Percentiles rank a stretch among this genome's conserved stretches.
Conservation (phyloP, 2,329 filamentous ascomycete species). For the Ceratocystis diversiconidia region DNA sequence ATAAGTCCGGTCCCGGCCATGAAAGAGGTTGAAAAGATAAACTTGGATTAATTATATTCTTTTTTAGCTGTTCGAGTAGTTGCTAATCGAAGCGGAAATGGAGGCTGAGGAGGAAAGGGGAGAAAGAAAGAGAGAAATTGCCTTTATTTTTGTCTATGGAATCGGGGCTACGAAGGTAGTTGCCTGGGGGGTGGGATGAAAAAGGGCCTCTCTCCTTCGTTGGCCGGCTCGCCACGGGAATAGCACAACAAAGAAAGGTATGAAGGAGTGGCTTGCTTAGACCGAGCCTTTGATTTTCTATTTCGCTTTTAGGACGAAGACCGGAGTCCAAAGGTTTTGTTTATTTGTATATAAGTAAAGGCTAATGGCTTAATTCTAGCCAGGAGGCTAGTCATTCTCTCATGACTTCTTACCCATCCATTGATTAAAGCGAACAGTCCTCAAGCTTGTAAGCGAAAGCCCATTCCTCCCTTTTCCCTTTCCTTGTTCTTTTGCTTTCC, state of each 20-base stretch:
- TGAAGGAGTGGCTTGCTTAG: not conserved
- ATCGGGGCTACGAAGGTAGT: not conserved
- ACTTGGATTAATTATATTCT: not conserved
- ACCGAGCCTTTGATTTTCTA: not conserved
- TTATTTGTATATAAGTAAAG: not conserved
- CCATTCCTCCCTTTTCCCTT: not conserved
- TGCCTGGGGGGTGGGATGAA: not conserved
- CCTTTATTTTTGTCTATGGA: not conserved
- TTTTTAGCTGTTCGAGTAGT: not conserved
- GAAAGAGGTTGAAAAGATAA: not conserved
- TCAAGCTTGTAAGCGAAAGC: not conserved
- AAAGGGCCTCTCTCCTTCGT: not conserved
- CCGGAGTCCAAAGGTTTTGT: not conserved
- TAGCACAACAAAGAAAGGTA: not conserved
- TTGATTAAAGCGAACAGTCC: not conserved
- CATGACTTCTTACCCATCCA: not conserved
- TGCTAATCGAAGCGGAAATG: not conserved
- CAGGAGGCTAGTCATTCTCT: not conserved
- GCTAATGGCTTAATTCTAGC: not conserved
- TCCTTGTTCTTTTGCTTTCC: not conserved
- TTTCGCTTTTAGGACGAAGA: not conserved
- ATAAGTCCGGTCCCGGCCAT: not conserved
- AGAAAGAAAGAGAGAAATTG: not conserved
- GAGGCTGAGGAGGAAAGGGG: not conserved
- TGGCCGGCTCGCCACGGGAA: not conserved